Base-by-base conservation (phyloP, 2,329 filamentous ascomycete species). In the Gaeumannomyces sp. region DNA sequence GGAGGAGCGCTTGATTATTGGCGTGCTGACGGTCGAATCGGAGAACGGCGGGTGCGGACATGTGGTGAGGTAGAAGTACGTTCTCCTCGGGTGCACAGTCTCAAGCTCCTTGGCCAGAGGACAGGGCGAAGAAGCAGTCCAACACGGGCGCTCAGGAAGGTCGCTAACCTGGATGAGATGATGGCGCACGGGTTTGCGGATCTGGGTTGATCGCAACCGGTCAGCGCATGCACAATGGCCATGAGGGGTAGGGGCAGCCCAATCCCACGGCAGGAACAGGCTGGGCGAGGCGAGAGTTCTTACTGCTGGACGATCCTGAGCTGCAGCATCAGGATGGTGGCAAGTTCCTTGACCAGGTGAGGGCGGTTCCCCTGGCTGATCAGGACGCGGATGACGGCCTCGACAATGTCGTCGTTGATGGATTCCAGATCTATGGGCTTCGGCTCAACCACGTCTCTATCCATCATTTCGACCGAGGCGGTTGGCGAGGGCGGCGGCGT, bases 51-150 rank as follows among this genome's bases (percentile, higher is more conserved):
- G 92, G 73, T 90, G 91, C 60, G 91, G 88, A 72, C 85, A 89
- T n/a, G 91, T 96, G 56, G 92, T 96, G 66, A 99, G 85, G 79
- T 93, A 98, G 79, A 96, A 98, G 81, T 97, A 98, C 60, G 96
- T 93, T 76, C 95, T 92, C 74, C 94, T 90, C 27, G 95, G 95
- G 75, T 98, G 94, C 58, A 94, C 90, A 57, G 91, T 89, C 75
- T 97, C 92, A 64, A 97, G 86, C 77, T 97, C 92, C 79, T 98
- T 98, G 63, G 91, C 92, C 64, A 98, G 80, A 4, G 95, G 94
- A 77, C 95, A 98, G 64, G 90, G 92, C 62, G 89, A 83, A 63
- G 89, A 79, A 10, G 89, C 86, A 33, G 87, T 91, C 93, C 90
- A 92, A 69, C 85, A 90, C 64, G 91, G 79, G 70, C 95, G 91